phyloP scores from a whole-genome alignment of 2,329 filamentous ascomycete species.

The Colletotrichum orchidophilum region DNA sequence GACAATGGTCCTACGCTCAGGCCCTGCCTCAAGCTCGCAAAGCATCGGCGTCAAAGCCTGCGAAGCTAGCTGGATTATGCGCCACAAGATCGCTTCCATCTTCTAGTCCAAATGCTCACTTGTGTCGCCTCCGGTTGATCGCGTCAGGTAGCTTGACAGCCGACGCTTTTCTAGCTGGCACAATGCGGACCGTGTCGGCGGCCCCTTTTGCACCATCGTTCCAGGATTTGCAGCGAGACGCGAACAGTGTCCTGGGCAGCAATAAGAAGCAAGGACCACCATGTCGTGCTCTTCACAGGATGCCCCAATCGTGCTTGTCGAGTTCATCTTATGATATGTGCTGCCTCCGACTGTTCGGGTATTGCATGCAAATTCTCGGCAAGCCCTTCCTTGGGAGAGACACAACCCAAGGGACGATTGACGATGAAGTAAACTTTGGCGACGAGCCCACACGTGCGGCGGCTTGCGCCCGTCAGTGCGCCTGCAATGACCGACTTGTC shows the following conservation, averaged over 20 bases:
- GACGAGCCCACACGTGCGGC: constrained; percentile 21
- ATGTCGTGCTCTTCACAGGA: constrained; percentile 8
- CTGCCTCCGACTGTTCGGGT: background rate
- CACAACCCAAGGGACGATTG: constrained; percentile 7
- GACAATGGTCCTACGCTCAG: constrained; percentile 7
- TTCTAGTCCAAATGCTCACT: background rate
- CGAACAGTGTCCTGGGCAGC: constrained; percentile 8
- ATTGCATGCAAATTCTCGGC: constrained; percentile 8
- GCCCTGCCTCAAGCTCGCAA: background rate
- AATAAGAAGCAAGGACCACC: constrained; percentile 17
- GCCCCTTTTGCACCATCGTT: background rate
- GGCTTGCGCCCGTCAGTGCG: constrained; percentile 29
- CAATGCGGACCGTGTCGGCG: background rate
- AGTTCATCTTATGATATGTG: constrained; percentile 29
- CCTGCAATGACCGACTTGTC: constrained; percentile 2
- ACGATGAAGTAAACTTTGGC: constrained; percentile 23
- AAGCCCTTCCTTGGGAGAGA: constrained; percentile 27
- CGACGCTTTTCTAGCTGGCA: background rate
- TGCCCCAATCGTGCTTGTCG: constrained; percentile 12
- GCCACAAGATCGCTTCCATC: constrained; percentile 13
- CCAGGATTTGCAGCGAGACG: background rate
- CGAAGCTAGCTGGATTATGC: constrained; percentile 10
- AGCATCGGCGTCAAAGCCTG: constrained; percentile 11
- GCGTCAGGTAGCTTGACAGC: background rate
- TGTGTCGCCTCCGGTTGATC: constrained; percentile 13